Evolutionary conservation across 1,284 basidiomycete species (phyloP).

Genomic region (Calocybe gambosa): DNA sequence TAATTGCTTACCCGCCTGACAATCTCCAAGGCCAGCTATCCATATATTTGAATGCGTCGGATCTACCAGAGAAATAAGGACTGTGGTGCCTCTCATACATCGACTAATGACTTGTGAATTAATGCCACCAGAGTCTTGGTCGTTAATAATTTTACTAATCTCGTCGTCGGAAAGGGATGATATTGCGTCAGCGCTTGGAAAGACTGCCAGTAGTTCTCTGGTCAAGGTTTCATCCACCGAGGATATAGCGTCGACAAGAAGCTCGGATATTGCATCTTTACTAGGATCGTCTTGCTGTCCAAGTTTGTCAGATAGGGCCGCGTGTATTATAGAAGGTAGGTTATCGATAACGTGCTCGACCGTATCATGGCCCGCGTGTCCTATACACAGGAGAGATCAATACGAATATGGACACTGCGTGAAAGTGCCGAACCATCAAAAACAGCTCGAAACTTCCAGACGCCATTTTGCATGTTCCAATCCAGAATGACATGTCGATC

Average conservation of each 20-base stretch:
- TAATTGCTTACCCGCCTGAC: conserved; percentile 46
- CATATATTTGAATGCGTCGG: conserved; percentile 47
- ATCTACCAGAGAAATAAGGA: conserved; percentile 50
- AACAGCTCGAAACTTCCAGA: conserved; percentile 54
- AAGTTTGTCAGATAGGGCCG: conserved; percentile 35
- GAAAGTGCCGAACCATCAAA: conserved; percentile 46
- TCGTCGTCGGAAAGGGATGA: conserved; percentile 37
- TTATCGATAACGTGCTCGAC: conserved; percentile 41
- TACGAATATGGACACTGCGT: not conserved
- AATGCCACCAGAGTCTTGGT: conserved; percentile 31
- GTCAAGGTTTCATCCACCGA: conserved; percentile 32
- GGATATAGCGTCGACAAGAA: conserved; percentile 28
- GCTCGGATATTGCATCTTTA: conserved; percentile 20
- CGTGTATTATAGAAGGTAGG: conserved; percentile 41
- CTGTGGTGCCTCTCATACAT: conserved; percentile 59
- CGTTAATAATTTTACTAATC: conserved; percentile 32
- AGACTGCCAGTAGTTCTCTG: conserved; percentile 23
- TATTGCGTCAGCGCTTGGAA: conserved; percentile 33
- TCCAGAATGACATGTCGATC: conserved; percentile 50
- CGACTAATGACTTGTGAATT: conserved; percentile 30
- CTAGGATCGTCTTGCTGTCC: conserved; percentile 5
- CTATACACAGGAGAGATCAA: not conserved
- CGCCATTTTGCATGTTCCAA: conserved; percentile 48
- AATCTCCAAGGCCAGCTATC: conserved; percentile 63
- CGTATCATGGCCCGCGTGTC: conserved; percentile 49